phyloP scores from a whole-genome alignment of 1,139 yeast genomes.

The Hemisphaericaspora lyxosophila region DNA sequence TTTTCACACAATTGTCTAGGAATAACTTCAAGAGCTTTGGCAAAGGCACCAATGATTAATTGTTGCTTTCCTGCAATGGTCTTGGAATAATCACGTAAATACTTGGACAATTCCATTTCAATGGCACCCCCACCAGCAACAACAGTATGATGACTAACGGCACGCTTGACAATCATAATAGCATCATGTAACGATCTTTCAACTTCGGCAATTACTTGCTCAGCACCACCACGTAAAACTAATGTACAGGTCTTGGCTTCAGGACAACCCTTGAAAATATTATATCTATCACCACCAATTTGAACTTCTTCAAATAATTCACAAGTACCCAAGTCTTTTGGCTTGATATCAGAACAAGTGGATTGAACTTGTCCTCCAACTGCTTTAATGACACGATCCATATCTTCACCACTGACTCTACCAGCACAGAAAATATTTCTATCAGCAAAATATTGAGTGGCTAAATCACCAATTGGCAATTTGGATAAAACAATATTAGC shows the following conservation, averaged over 20 bases:
- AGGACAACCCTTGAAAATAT: constrained; percentile 90
- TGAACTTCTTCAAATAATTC: constrained; percentile 86
- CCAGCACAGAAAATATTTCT: constrained; percentile 97
- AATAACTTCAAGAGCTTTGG: constrained; percentile 90
- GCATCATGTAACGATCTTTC: constrained; percentile 98
- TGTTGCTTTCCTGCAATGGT: constrained; percentile 96
- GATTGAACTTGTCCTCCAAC: constrained; percentile 93
- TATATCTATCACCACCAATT: constrained; percentile 93
- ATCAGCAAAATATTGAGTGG: constrained; percentile 97
- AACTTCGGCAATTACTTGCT: constrained; percentile 97
- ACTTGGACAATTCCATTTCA: constrained; percentile 93
- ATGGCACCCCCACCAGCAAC: constrained; percentile 99
- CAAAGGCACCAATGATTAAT: constrained; percentile 85
- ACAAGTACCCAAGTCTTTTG: constrained; percentile 81
- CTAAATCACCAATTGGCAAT: constrained; percentile 96
- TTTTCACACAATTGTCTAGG: constrained; percentile 98
- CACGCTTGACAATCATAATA: constrained; percentile 95
- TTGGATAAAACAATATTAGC: constrained; percentile 92
- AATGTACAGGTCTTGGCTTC: constrained; percentile 91
- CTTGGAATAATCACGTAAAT: constrained; percentile 81
- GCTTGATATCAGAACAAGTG: constrained; percentile 74
- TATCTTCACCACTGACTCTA: constrained; percentile 82
- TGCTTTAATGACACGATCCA: constrained; percentile 90
- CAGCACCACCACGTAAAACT: constrained; percentile 95
- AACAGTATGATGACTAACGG: constrained; percentile 78